phyloP scores from a whole-genome alignment of 495 filamentous ascomycete genomes.

The Delitschia confertaspora region DNA sequence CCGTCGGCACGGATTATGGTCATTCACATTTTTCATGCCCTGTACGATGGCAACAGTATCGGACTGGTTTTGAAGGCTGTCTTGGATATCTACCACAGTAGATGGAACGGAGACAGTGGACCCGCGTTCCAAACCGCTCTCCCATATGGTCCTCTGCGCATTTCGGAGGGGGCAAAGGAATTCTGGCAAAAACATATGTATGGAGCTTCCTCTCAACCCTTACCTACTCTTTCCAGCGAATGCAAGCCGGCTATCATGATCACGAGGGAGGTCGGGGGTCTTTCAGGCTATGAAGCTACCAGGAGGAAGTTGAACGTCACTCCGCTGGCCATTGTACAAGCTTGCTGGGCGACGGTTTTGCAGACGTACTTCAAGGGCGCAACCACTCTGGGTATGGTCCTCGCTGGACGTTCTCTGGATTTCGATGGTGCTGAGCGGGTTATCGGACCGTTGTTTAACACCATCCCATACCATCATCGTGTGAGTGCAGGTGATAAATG shows the following conservation, averaged over 20 bases:
- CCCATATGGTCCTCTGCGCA: slow-evolving; percentile 49
- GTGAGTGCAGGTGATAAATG: slow-evolving; percentile 41
- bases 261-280: slow-evolving; percentile 3
- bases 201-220: slow-evolving; percentile 3
- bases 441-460: slow-evolving; percentile 87
- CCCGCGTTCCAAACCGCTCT: slow-evolving; percentile 47
- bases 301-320: slow-evolving; percentile 56
- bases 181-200: slow-evolving; percentile 62
- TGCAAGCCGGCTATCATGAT: background rate
- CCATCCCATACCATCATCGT: slow-evolving; percentile 57
- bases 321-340: slow-evolving; percentile 64
- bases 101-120: slow-evolving; percentile 18
- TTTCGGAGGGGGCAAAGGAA: slow-evolving; percentile 42
- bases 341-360: slow-evolving; percentile 54
- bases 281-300: slow-evolving; percentile 33
- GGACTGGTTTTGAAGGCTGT: slow-evolving; percentile 53
- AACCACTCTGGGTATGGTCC: slow-evolving; percentile 54
- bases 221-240: background rate
- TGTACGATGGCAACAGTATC: slow-evolving; percentile 83
- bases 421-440: slow-evolving; percentile 56
- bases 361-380: slow-evolving; percentile 35
- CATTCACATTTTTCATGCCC: slow-evolving; percentile 69
- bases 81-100: slow-evolving; percentile 35
- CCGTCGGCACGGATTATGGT: slow-evolving; percentile 36
- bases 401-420: slow-evolving; percentile 61